Percentiles rank a stretch among this genome's conserved stretches.
Evolutionary conservation across 2,329 filamentous ascomycete genomes (phyloP).

Genomic region (Dendrostoma leiphaemia): DNA sequence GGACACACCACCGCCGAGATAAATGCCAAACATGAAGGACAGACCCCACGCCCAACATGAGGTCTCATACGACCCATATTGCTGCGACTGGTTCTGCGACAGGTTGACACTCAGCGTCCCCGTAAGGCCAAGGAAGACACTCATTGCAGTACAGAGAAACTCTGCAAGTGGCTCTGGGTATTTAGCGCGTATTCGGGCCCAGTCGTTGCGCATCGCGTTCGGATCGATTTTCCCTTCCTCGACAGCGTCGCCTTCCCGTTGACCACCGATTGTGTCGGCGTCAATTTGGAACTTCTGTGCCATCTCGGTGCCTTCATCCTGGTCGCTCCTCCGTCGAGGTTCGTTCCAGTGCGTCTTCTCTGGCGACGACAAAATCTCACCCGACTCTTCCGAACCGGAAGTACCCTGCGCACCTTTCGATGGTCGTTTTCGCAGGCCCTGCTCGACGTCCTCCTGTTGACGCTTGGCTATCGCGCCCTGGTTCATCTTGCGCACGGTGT

Average conservation of each 20-base stretch:
- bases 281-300: conserved; percentile 25
- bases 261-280: conserved; percentile 23
- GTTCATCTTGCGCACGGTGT: conserved; percentile 12
- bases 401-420: neutral
- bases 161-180: conserved; percentile 29
- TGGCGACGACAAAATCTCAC: neutral
- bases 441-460: conserved; percentile 12
- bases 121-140: conserved; percentile 26
- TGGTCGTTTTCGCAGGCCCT: conserved; percentile 4
- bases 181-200: conserved; percentile 27
- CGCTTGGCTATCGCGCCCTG: neutral
- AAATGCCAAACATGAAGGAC: conserved; percentile 31
- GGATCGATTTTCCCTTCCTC: conserved; percentile 22
- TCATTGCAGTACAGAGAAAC: conserved; percentile 25
- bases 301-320: conserved; percentile 15
- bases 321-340: no score
- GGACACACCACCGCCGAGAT: conserved; percentile 27
- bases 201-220: conserved; percentile 26
- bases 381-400: neutral
- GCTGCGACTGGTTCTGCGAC: conserved; percentile 21
- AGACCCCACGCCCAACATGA: conserved; percentile 31
- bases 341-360: no score
- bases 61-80: conserved; percentile 27
- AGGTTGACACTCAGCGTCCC: conserved; percentile 28
- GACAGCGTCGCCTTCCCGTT: conserved; percentile 21